Base-by-base conservation (phyloP, 768 basidiomycete species). In the Naganishia vishniacii region DNA sequence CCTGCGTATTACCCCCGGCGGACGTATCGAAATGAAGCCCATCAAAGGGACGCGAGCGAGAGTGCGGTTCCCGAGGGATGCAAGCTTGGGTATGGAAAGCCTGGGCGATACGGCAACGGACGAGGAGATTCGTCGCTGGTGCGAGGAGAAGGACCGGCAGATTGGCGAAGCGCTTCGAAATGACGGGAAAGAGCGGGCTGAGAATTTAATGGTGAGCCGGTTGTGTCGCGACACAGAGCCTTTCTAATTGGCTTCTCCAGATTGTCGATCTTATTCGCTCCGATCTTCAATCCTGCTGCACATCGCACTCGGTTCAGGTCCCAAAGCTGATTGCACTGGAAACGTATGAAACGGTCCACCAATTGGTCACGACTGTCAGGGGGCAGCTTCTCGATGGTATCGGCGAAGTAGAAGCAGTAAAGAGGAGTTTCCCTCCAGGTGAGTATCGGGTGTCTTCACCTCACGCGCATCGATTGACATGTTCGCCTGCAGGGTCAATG, bases 191-290 rank as follows among this genome's bases (percentile, higher is more conserved):
- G 93, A 98, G 76, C 85, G 93, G 1, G 93, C 92, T 0, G 93
- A 97, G 80, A 98, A 98, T 74, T 78, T 98, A 62, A 97, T 98
- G 93, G 78, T 77, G 48, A 68, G 73, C 49, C 42, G 34, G n/a
- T 26, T 44, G 16, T 7, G 18, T 60, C 46, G 28, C 15, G 26
- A 6, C 2, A 37, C 13, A 18, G 13, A 11, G 13, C 23, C 13
- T 16, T 1, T 28, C 16, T 11, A 34, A 29, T 20, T 20, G 40
- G 15, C 46, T 20, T 31, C n/a, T 25, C n/a, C 60, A 79, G 78
- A 95, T 98, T 67, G 93, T 95, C 26, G 93, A 97, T 75, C 84
- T 98, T 49, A 94, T 94, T 71, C 84, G 91, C 34, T 89, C 95
- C 68, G 93, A 98, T 78, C 80, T 98, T 34, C 85, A 93, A 69